Conservation (phyloP, 768 basidiomycete genomes). For the Pisolithus orientalis region DNA sequence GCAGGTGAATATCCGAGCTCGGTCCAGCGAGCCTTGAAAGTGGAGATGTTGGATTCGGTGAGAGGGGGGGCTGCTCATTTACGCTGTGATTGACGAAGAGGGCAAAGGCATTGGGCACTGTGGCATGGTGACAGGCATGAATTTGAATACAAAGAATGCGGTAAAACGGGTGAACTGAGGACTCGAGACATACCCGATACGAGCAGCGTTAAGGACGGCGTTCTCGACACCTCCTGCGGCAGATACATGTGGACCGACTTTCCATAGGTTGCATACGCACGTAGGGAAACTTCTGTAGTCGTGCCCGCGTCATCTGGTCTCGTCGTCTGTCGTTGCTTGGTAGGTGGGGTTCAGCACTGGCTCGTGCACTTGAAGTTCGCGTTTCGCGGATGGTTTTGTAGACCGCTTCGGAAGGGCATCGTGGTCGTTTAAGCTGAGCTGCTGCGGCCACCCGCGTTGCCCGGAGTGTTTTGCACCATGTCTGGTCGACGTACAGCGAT, state of each 20-base stretch:
- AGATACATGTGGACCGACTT: slow-evolving; percentile 82
- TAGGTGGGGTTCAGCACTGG: not conserved
- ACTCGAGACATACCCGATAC: slow-evolving; percentile 50
- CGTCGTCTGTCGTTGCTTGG: slow-evolving; percentile 3
- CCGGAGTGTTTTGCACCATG: slow-evolving; percentile 22
- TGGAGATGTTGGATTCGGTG: slow-evolving; percentile 40
- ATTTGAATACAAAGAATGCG: too few relatives aligned
- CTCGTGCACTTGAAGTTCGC: not conserved
- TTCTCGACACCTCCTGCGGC: slow-evolving; percentile 77
- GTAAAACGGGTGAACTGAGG: not conserved
- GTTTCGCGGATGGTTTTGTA: not conserved
- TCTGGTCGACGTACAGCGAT: too few relatives aligned
- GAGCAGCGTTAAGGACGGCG: slow-evolving; percentile 60
- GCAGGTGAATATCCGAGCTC: slow-evolving; percentile 53
- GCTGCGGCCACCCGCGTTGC: slow-evolving; percentile 1
- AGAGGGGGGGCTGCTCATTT: slow-evolving; percentile 70
- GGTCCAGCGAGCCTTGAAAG: slow-evolving; percentile 57
- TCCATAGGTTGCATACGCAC: slow-evolving; percentile 42
- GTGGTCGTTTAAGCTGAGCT: not conserved
- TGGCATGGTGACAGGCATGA: not conserved
- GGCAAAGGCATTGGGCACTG: slow-evolving; percentile 79
- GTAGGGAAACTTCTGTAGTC: slow-evolving; percentile 21
- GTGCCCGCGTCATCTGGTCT: slow-evolving; percentile 6
- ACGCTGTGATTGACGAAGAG: slow-evolving; percentile 77
- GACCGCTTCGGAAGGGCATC: not conserved